phyloP scores from a whole-genome alignment of 1,284 basidiomycete genomes.

The Sporisorium scitamineum region DNA sequence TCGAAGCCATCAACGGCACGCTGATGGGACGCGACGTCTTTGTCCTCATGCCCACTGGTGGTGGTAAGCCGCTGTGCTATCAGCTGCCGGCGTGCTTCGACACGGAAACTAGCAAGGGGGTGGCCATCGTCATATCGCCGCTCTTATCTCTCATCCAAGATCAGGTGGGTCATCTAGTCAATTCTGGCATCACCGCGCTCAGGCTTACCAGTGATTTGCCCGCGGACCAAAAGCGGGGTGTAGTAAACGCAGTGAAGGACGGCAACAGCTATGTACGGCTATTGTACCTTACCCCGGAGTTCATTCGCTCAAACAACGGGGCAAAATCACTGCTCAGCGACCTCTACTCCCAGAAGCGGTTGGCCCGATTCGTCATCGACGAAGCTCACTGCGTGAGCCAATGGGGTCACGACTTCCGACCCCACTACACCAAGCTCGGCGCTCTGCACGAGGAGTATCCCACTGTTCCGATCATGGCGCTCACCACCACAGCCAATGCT shows the following conservation, averaged over 20 bases:
- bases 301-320: constrained; percentile 69
- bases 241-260: constrained; percentile 71
- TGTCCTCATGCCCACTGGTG: constrained; percentile 96
- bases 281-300: constrained; percentile 91
- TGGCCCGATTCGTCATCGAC: constrained; percentile 94
- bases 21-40: constrained; percentile 88
- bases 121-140: constrained; percentile 91
- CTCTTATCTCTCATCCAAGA: constrained; percentile 91
- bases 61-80: constrained; percentile 81
- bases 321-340: constrained; percentile 76
- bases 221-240: constrained; percentile 70
- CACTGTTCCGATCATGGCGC: constrained; percentile 88
- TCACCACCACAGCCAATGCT: constrained; percentile 91
- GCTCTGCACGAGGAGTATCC: constrained; percentile 80
- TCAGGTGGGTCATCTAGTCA: constrained; percentile 81
- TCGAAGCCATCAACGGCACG: constrained; percentile 85
- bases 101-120: constrained; percentile 79
- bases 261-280: constrained; percentile 73
- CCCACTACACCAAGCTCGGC: constrained; percentile 74
- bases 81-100: constrained; percentile 84
- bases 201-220: constrained; percentile 78
- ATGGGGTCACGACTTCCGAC: constrained; percentile 86
- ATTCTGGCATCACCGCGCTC: constrained; percentile 79
- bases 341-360: constrained; percentile 74
- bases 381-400: constrained; percentile 91